These are phyloP conservation scores for Microcyclospora tardicrescens DNA, from an alignment of 2,329 filamentous ascomycete species.

Conservation along the genomic window DNA sequence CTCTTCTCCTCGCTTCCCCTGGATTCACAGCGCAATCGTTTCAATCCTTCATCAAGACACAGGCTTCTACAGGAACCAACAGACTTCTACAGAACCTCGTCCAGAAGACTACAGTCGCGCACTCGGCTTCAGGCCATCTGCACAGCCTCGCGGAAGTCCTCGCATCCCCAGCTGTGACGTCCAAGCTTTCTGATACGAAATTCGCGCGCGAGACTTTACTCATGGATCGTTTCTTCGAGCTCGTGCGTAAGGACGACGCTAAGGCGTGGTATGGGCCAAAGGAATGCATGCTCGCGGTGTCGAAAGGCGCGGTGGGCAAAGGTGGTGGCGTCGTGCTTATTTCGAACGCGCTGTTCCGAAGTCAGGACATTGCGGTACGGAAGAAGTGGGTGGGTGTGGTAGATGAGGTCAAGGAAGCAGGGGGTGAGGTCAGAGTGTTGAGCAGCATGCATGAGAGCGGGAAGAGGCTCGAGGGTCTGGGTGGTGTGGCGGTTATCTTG, in stretches of 20 bases:
- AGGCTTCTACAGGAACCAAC: constrained; percentile 54
- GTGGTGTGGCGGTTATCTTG: constrained; percentile 77
- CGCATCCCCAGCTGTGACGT: constrained; percentile 63
- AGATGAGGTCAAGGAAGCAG: constrained; percentile 70
- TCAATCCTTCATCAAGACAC: constrained; percentile 54
- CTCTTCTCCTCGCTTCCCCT: constrained; percentile 73
- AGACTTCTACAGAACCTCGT: constrained; percentile 54
- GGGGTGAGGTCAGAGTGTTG: constrained; percentile 76
- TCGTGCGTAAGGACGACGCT: constrained; percentile 72
- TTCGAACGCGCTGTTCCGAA: constrained; percentile 77
- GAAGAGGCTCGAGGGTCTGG: constrained; percentile 66
- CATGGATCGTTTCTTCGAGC: constrained; percentile 71
- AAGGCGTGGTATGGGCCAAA: constrained; percentile 79
- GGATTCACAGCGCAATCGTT: constrained; percentile 79
- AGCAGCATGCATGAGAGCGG: constrained; percentile 94
- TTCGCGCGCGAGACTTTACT: constrained; percentile 71
- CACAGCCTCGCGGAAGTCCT: constrained; percentile 82
- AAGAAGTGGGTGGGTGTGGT: constrained; percentile 75
- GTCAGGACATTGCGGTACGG: constrained; percentile 61
- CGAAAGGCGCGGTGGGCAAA: constrained; percentile 74
- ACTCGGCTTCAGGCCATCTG: constrained; percentile 72
- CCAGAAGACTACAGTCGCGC: constrained; percentile 57
- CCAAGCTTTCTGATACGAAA: constrained; percentile 71
- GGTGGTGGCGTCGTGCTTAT: constrained; percentile 77
- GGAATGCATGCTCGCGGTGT: constrained; percentile 71